phyloP scores from a whole-genome alignment of 306 rosid species.

The Ammopiptanthus mongolicus region DNA sequence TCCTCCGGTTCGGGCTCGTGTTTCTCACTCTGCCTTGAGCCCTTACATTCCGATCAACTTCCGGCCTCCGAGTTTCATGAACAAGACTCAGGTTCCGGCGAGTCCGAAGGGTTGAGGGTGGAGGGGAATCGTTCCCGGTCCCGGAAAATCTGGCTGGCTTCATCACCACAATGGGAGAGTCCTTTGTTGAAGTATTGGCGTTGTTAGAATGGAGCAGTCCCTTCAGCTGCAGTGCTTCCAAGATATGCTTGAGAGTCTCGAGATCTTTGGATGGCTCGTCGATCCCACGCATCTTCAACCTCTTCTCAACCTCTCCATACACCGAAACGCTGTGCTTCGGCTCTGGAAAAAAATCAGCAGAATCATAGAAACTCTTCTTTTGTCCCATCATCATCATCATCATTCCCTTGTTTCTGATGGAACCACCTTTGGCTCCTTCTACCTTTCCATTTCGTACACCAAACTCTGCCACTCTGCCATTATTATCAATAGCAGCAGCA shows the following conservation, averaged over 20 bases:
- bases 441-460: conserved; percentile 24
- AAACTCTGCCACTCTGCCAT: conserved; percentile 15
- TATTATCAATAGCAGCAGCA: not conserved
- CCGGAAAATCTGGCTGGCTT: conserved; percentile 47
- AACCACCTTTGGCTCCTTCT: conserved; percentile 25
- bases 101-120: conserved; percentile 24
- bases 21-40: conserved; percentile 36
- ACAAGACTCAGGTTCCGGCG: conserved; percentile 33
- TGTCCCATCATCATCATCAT: conserved; percentile 41
- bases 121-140: conserved; percentile 45
- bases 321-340: conserved; percentile 53
- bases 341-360: conserved; percentile 81
- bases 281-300: conserved; percentile 72
- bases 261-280: conserved; percentile 68
- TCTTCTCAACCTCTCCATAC: conserved; percentile 64
- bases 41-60: conserved; percentile 20
- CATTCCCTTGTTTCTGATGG: conserved; percentile 32
- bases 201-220: conserved; percentile 76
- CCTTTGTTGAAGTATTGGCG: conserved; percentile 19
- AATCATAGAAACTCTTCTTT: conserved; percentile 77
- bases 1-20: conserved; percentile 50
- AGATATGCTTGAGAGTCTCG: conserved; percentile 68
- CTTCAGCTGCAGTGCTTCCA: conserved; percentile 85
- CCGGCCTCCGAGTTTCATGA: conserved; percentile 18
- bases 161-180: conserved; percentile 72